These are phyloP conservation scores for Priceomyces fermenticarens DNA, from an alignment of 805 yeast genomes.

Conservation along the genomic window DNA sequence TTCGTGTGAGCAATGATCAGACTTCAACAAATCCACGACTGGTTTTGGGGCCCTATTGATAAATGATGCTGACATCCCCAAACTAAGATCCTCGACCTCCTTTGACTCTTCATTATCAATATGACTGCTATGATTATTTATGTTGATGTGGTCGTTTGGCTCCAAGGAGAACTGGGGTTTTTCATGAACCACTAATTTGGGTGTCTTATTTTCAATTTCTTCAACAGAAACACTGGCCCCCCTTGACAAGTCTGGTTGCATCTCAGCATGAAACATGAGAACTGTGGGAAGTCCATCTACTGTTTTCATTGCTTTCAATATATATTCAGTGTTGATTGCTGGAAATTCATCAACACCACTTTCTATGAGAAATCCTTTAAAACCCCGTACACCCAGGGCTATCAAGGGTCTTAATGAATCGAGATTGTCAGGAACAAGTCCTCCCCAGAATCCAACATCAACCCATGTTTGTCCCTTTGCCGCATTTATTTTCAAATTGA, in stretches of 20 bases:
- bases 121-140: constrained; percentile 6
- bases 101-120: constrained; percentile 10
- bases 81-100: constrained; percentile 30
- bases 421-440: constrained; percentile 77
- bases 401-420: constrained; percentile 71
- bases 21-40: constrained; percentile 29
- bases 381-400: constrained; percentile 86
- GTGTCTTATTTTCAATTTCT: constrained; percentile 19
- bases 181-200: constrained; percentile 22
- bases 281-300: constrained; percentile 66
- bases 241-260: constrained; percentile 47
- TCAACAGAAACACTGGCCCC: constrained; percentile 22
- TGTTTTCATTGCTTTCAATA: constrained; percentile 59
- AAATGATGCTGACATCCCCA: constrained; percentile 40
- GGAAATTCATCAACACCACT: constrained; percentile 98
- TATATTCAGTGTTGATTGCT: constrained; percentile 63
- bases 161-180: constrained; percentile 13
- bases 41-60: constrained; percentile 37
- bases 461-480: constrained; percentile 85
- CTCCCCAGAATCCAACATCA: constrained; percentile 97
- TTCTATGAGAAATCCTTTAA: constrained; percentile 88
- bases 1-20: constrained; percentile 9
- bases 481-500: constrained; percentile 71
- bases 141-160: constrained; percentile 8
- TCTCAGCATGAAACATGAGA: constrained; percentile 91